Conservation (phyloP, 345 rosid genomes). For the Brassica nigra region DNA sequence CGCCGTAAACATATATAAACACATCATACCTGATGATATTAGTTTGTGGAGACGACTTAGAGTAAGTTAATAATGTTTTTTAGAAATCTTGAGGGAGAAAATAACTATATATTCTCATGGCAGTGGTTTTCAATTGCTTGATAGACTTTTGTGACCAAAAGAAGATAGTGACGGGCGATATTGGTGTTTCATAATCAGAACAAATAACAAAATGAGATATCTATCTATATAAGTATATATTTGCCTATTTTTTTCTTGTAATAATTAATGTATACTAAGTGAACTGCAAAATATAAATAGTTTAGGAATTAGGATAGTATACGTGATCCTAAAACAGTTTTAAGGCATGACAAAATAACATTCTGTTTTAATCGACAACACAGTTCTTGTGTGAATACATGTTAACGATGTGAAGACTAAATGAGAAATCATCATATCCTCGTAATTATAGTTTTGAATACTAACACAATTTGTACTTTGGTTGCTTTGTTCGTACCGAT, state of each 20-base stretch:
- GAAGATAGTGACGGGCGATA: slow-evolving; percentile 22
- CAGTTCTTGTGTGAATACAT: background rate
- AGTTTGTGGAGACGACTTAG: slow-evolving; percentile 3
- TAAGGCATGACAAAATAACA: background rate
- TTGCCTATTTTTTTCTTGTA: background rate
- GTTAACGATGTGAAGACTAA: background rate
- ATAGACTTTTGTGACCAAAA: slow-evolving; percentile 29
- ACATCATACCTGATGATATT: background rate
- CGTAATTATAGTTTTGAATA: background rate
- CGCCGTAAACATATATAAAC: background rate
- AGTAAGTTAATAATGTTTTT: background rate
- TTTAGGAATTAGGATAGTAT: background rate
- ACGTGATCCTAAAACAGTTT: background rate
- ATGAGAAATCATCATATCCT: background rate
- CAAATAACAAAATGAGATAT: background rate
- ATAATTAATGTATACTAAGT: background rate
- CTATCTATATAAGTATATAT: background rate
- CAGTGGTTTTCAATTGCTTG: slow-evolving; percentile 24
- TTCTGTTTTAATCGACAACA: background rate
- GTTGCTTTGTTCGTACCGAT: background rate
- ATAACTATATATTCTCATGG: slow-evolving; percentile 14
- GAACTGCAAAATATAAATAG: background rate
- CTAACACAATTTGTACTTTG: background rate
- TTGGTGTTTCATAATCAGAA: slow-evolving; percentile 15
- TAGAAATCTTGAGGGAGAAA: background rate